Evolutionary conservation across 805 yeast species (phyloP).

Genomic region (Pichia manshurica): DNA sequence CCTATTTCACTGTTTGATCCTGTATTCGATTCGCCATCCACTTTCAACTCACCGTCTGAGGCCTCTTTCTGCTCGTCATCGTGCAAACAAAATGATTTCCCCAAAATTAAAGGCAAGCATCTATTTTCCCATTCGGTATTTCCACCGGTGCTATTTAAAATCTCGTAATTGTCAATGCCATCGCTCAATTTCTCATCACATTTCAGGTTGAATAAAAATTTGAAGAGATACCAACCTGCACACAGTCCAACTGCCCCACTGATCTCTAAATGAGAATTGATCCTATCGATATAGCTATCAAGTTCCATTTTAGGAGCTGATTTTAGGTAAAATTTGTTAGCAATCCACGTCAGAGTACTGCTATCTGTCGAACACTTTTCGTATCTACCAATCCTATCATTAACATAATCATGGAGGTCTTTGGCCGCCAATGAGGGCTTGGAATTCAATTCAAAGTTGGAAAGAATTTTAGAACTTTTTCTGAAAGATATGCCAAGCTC

Average conservation of each 20-base stretch:
- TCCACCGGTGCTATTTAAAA: not conserved
- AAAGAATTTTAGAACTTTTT: constrained; percentile 23
- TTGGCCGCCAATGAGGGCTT: not conserved
- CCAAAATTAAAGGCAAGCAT: constrained; percentile 7
- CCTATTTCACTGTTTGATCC: not conserved
- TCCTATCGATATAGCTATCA: constrained; percentile 27
- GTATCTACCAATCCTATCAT: constrained; percentile 12
- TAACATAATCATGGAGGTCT: constrained; percentile 11
- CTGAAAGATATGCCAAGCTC: constrained; percentile 28
- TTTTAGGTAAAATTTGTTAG: constrained; percentile 28
- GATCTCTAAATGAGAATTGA: constrained; percentile 26
- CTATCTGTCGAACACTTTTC: constrained; percentile 10
- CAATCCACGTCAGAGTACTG: constrained; percentile 14
- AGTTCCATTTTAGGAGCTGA: constrained; percentile 28
- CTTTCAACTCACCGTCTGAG: not conserved
- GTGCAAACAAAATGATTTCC: not conserved
- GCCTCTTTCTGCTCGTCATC: too few species aligned
- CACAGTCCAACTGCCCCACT: constrained; percentile 30
- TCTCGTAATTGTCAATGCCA: constrained; percentile 11
- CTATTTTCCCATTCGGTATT: constrained; percentile 4
- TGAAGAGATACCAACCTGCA: constrained; percentile 29
- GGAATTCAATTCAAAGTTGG: constrained; percentile 22
- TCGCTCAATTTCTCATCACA: constrained; percentile 12
- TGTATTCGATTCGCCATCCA: not conserved
- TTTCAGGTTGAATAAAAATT: constrained; percentile 26